Conservation (phyloP, 345 rosid species). For the Populus pruinosa region DNA sequence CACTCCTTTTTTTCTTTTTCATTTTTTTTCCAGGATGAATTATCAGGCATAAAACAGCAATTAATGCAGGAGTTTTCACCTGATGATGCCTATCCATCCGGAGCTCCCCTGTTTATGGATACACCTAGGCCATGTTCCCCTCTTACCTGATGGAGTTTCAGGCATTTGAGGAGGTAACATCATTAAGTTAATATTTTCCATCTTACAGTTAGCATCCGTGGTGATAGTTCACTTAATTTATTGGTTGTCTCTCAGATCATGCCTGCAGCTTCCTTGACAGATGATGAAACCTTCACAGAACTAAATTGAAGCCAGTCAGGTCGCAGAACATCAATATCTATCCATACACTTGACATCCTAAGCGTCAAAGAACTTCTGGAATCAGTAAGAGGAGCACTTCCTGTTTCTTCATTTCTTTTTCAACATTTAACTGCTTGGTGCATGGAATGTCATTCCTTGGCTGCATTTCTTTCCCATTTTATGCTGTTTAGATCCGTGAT, state of each 20-base stretch:
- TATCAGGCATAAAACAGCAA: conserved; percentile 51
- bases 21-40: conserved; percentile 53
- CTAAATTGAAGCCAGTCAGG: conserved; percentile 77
- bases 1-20: background rate
- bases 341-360: conserved; percentile 49
- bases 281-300: conserved; percentile 64
- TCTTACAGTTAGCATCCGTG: background rate
- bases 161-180: conserved; percentile 66
- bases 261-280: conserved; percentile 52
- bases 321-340: conserved; percentile 60
- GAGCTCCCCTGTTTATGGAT: conserved; percentile 71
- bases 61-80: conserved; percentile 63
- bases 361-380: conserved; percentile 79
- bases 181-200: background rate
- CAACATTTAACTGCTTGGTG: background rate
- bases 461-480: background rate
- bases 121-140: conserved; percentile 83
- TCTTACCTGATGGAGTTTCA: conserved; percentile 50
- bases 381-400: conserved; percentile 49
- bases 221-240: conserved; percentile 14
- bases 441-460: background rate
- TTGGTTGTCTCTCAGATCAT: conserved; percentile 49
- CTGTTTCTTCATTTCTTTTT: background rate
- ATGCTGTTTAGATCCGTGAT: background rate
- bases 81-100: conserved; percentile 77